phyloP scores from a whole-genome alignment of 805 yeast species.

The Candida coleopterorum region DNA sequence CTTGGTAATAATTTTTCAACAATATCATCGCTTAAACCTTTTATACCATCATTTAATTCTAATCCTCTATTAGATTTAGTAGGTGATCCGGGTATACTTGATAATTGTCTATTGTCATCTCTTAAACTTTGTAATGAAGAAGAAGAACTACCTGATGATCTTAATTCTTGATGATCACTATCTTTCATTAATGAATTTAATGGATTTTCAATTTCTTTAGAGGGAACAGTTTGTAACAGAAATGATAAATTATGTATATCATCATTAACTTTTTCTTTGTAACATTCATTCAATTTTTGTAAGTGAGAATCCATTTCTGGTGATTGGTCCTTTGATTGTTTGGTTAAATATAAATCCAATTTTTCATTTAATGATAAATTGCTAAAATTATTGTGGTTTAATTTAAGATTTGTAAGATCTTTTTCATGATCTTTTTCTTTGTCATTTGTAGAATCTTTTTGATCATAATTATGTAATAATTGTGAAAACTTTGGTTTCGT shows the following conservation, averaged over 20 bases:
- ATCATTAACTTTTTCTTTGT: conserved; percentile 21
- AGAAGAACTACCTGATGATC: conserved; percentile 35
- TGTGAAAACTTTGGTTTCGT: conserved; percentile 8
- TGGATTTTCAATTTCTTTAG: conserved; percentile 25
- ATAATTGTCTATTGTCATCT: conserved; percentile 25
- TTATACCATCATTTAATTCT: conserved; percentile 38
- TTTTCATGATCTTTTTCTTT: neutral
- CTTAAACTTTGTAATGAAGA: conserved; percentile 34
- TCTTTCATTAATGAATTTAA: conserved; percentile 25
- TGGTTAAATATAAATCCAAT: conserved; percentile 35
- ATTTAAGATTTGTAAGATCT: conserved; percentile 14
- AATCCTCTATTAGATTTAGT: conserved; percentile 21
- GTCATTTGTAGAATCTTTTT: neutral
- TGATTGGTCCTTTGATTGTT: conserved; percentile 1
- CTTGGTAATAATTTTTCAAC: conserved; percentile 31
- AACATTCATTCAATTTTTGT: conserved; percentile 22
- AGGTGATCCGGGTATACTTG: conserved; percentile 15
- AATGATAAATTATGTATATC: conserved; percentile 34
- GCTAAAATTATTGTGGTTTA: conserved; percentile 22
- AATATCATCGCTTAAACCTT: conserved; percentile 36
- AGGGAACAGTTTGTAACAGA: conserved; percentile 19
- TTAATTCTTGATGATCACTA: conserved; percentile 18
- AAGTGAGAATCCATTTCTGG: conserved; percentile 34
- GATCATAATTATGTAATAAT: neutral
- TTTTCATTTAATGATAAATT: conserved; percentile 40